Base-by-base conservation (phyloP, 192 early-diverging fungal genomes). In the Coemansia sp. region DNA sequence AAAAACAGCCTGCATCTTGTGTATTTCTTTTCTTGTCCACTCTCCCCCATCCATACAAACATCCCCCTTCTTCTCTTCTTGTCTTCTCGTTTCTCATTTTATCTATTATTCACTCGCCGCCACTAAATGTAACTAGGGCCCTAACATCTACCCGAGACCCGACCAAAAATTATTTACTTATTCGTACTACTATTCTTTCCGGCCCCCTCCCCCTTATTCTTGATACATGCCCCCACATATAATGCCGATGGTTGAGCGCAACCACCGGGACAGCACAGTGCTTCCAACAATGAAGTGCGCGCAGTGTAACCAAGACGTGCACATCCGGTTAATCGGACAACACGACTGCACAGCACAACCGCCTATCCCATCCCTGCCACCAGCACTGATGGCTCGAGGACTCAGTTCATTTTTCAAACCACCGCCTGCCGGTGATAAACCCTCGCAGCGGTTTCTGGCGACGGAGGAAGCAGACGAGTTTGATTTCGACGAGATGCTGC, bases 241-340 rank as follows among this genome's bases (percentile, higher is more conserved):
- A 36, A 68, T 72, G 66, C 66, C 75, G 46, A 54, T 78, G 68
- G 46, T 77, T 18, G 76, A 78, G 34, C 80, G 82, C 47, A 63
- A 42, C 16, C 38, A 66, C 74, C 82, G 82, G 16, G 82, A 84
- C 51, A 84, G 82, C 74, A 75, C 78, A 27, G 78, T 73, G 46
- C 65, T 84, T 31, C 82, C 82, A 24, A 84, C 82, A 15, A 84
- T 84, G 77, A 79, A 73, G 66, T 84, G 82, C 61, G 71, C 82
- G 27, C 77, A 79, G 69, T 84, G 82, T 74, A 77, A 76, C 69
- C 68, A 79, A 54, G 82, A 84, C 47, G 82, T 84, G 36, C 78
- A 84, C 64, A 79, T 84, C 63, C 67, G 82, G 13, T 57, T 79
- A 55, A 84, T 84, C 61, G 77, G 77, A 10, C 68, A 76, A 59